Percentiles rank a stretch among this genome's conserved stretches.
These are phyloP conservation scores for Arachis hypogaea DNA, from an alignment of 306 rosid species.

Conservation along the genomic window DNA sequence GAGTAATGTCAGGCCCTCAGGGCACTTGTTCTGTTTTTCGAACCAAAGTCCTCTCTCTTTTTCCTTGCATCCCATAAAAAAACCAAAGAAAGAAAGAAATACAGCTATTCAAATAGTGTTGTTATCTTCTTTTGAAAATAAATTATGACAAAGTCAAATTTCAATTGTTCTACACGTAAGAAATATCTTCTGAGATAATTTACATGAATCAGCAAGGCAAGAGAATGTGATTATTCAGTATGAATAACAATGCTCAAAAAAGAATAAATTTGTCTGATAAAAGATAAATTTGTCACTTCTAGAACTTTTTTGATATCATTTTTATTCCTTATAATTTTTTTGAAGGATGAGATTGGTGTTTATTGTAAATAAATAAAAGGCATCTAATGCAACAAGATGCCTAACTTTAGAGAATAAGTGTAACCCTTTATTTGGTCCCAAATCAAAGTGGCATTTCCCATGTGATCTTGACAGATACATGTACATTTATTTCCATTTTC, in stretches of 20 bases:
- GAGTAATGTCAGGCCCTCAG: too few relatives aligned
- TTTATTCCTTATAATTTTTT: too few relatives aligned
- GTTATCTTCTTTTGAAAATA: background rate
- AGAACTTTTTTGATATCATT: too few relatives aligned
- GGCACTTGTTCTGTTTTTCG: background rate
- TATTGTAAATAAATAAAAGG: background rate
- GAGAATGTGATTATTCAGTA: constrained; percentile 11
- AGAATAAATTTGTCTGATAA: too few relatives aligned
- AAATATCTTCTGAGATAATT: background rate
- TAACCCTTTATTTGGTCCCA: background rate
- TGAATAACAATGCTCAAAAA: background rate
- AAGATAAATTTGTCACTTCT: too few relatives aligned
- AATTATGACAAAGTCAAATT: constrained; percentile 9
- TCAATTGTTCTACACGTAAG: constrained; percentile 28
- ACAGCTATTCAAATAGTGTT: background rate
- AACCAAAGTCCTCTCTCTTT: constrained; percentile 9
- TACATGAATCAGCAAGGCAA: background rate
- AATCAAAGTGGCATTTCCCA: constrained; percentile 6
- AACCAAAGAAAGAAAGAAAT: background rate
- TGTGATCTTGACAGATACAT: background rate
- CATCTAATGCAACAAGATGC: background rate
- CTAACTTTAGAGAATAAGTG: constrained; percentile 1
- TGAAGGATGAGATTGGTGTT: too few relatives aligned
- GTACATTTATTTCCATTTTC: constrained; percentile 1
- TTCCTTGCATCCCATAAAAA: constrained; percentile 11